Conservation (phyloP, 306 rosid genomes). For the Medicago ruthenica region DNA sequence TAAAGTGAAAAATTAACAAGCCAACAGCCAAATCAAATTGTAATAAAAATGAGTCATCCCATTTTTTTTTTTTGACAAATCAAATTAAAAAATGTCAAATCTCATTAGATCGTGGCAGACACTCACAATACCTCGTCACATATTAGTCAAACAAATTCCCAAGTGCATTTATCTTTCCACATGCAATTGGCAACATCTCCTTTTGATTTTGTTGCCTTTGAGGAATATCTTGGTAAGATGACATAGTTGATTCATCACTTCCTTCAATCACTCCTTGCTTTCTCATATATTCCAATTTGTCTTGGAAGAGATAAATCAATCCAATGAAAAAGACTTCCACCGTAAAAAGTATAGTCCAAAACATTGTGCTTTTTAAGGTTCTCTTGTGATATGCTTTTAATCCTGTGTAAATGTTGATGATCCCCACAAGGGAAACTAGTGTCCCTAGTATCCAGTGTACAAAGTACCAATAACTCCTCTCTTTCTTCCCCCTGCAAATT, state of each 20-base stretch:
- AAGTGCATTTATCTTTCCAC: conserved; percentile 85
- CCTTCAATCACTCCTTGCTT: conserved; percentile 69
- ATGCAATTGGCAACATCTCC: conserved; percentile 59
- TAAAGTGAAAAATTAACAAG: conserved; percentile 46
- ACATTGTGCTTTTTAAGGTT: conserved; percentile 64
- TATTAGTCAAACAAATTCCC: conserved; percentile 80
- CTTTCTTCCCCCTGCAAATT: conserved; percentile 73
- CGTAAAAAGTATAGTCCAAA: conserved; percentile 92
- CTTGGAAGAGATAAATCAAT: conserved; percentile 77
- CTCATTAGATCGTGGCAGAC: not conserved
- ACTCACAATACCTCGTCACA: not conserved
- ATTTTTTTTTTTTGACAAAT: too few species aligned
- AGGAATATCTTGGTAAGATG: conserved; percentile 52
- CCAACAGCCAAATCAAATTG: conserved; percentile 24
- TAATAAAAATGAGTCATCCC: not conserved
- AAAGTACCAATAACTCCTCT: conserved; percentile 79
- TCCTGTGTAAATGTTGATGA: conserved; percentile 88
- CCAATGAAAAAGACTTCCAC: conserved; percentile 69
- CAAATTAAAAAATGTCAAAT: not conserved
- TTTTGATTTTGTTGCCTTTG: conserved; percentile 54
- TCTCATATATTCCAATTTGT: conserved; percentile 78
- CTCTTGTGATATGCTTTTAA: conserved; percentile 71
- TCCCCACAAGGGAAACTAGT: conserved; percentile 67
- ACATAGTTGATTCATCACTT: conserved; percentile 46
- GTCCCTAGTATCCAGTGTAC: conserved; percentile 91